Evolutionary conservation across 805 yeast genomes (phyloP).

Genomic region (Zygosaccharomyces rouxii): DNA sequence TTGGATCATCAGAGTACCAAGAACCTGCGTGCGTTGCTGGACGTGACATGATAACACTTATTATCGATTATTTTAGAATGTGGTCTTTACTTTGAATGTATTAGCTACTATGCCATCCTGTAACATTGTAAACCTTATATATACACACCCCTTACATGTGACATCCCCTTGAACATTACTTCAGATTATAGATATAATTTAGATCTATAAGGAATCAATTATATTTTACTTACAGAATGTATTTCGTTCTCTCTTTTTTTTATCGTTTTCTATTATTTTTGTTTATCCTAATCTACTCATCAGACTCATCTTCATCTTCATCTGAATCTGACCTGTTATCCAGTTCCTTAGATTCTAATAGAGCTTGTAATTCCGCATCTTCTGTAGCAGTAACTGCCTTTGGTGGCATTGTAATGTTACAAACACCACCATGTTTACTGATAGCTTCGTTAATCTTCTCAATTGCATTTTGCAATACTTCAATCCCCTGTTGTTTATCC

Average conservation of each 20-base stretch:
- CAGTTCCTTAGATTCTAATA: constrained; percentile 87
- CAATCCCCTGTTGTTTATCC: constrained; percentile 86
- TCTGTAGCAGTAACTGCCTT: constrained; percentile 98
- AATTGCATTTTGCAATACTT: constrained; percentile 72
- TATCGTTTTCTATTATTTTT: not conserved
- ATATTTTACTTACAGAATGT: not conserved
- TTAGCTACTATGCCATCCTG: too few species aligned
- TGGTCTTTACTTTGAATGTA: too few species aligned
- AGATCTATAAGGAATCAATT: not conserved
- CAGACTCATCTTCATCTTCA: constrained; percentile 61
- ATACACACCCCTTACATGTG: constrained; percentile 10
- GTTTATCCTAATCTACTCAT: constrained; percentile 23
- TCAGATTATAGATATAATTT: not conserved
- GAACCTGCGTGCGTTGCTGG: constrained; percentile 87
- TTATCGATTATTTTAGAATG: too few species aligned
- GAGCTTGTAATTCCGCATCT: constrained; percentile 94
- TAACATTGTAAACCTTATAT: not conserved
- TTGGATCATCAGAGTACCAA: constrained; percentile 64
- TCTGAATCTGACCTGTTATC: constrained; percentile 83
- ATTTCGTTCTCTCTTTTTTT: not conserved
- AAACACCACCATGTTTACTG: constrained; percentile 71
- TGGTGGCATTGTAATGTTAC: constrained; percentile 95
- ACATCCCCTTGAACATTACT: not conserved
- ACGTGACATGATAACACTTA: constrained; percentile 30
- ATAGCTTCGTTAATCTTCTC: constrained; percentile 68